Evolutionary conservation across 345 rosid genomes (phyloP).

Genomic region (Reutealis trisperma): DNA sequence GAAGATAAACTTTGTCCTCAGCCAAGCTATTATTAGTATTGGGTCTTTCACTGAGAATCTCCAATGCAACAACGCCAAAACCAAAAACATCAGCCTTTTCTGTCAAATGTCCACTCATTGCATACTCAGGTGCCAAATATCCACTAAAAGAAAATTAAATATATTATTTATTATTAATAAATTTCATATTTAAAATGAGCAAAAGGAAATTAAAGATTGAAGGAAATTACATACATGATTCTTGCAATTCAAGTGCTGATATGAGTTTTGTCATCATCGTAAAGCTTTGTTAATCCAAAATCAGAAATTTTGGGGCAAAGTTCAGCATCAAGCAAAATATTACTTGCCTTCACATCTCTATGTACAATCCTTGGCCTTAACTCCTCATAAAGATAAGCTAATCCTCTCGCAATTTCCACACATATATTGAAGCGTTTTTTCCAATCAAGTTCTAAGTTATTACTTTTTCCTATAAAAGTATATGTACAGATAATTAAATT

Average conservation of each 20-base stretch:
- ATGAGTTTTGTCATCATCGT: slow-evolving; percentile 53
- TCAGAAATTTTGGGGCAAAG: slow-evolving; percentile 60
- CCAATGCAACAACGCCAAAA: slow-evolving; percentile 64
- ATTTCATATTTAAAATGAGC: not conserved
- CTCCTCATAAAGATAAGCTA: slow-evolving; percentile 62
- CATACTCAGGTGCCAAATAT: slow-evolving; percentile 76
- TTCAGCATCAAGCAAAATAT: slow-evolving; percentile 49
- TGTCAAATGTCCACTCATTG: slow-evolving; percentile 68
- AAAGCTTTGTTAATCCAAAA: slow-evolving; percentile 63
- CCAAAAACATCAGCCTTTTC: slow-evolving; percentile 76
- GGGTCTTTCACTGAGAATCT: slow-evolving; percentile 64
- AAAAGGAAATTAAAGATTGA: too few species aligned
- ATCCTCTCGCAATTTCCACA: slow-evolving; percentile 56
- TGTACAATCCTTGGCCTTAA: slow-evolving; percentile 59
- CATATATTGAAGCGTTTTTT: slow-evolving; percentile 43
- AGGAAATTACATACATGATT: slow-evolving; percentile 49
- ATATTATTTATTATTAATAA: not conserved
- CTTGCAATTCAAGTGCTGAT: slow-evolving; percentile 66
- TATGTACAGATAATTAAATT: too few species aligned
- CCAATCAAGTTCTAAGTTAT: slow-evolving; percentile 43
- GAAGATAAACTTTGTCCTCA: slow-evolving; percentile 58
- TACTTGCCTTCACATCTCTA: slow-evolving; percentile 58
- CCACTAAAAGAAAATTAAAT: slow-evolving; percentile 32
- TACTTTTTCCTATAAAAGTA: slow-evolving; percentile 26
- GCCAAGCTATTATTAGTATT: slow-evolving; percentile 50